Base-by-base conservation (phyloP, 1,139 yeast species). In the Yarrowia galli region DNA sequence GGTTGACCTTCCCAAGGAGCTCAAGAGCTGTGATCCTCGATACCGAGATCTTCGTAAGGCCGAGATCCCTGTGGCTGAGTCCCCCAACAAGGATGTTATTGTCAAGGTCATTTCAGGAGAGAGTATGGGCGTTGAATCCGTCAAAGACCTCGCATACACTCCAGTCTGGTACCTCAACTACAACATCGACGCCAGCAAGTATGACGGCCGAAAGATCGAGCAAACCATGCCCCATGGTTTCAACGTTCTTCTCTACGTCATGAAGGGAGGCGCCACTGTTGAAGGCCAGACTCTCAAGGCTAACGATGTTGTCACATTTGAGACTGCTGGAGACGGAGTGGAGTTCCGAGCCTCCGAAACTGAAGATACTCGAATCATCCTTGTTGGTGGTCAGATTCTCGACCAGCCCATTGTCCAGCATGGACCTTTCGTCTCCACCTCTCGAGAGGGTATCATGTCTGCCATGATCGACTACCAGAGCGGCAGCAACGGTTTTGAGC, bases 371-470 rank as follows among this genome's bases (percentile, higher is more conserved):
- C 84, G 86, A 71, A 87, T 92, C 73, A 86, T 90, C 5, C 73
- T 92, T 42, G 81, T 92, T 70, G 97, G 93, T 43, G 98, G 97
- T 66, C 80, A 91, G 77, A 84, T 85, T 51, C 81, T 92, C 70
- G 85, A 91, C 73, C 98, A 92, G 79, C 85, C 87, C 20, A 84
- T 89, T 67, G 91, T 91, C 48, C 97, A 92, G 76, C 90, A 92
- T 75, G 98, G 98, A 15, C 97, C 97, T 22, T 92, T 91, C 76
- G 96, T 89, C 18, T 95, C 91, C 70, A 85, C 88, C 12, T 80
- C 88, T 22, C 81, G 82, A 69, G 87, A 84, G 66, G 85, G 85
- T 72, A 88, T 91, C 70, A 83, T 84, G 72, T 80, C 88, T 74
- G 96, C 92, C 0, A 87, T 89, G 74, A 74, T 80, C 76, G 95